phyloP scores from a whole-genome alignment of 495 filamentous ascomycete species.

The Aspergillus sclerotiicarbonarius region DNA sequence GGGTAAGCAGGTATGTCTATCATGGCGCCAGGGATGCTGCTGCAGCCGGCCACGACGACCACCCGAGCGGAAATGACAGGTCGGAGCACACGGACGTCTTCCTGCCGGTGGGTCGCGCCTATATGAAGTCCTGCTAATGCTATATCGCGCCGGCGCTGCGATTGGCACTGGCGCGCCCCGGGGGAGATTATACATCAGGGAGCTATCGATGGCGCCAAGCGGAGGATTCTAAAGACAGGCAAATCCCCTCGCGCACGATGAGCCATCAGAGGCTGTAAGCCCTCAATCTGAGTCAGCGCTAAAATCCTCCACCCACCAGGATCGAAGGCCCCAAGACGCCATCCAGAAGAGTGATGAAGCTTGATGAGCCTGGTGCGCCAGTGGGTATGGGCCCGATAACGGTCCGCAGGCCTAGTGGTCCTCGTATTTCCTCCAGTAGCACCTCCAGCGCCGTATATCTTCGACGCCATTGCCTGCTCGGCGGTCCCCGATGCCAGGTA shows the following conservation, averaged over 20 bases:
- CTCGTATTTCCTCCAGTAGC: no score
- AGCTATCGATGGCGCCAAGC: background rate
- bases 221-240: background rate
- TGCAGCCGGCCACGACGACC: background rate
- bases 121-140: background rate
- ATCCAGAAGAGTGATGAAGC: background rate
- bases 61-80: background rate
- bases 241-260: background rate
- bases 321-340: no score
- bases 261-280: background rate
- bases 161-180: background rate
- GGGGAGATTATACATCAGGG: no score
- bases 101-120: background rate
- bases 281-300: background rate
- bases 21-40: background rate
- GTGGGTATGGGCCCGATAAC: background rate
- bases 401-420: background rate
- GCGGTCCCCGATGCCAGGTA: no score
- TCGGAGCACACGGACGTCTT: background rate
- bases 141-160: background rate
- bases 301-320: background rate
- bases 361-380: background rate
- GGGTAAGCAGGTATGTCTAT: background rate
- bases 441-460: no score
- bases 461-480: no score